Percentiles rank a stretch among this genome's conserved stretches.
Evolutionary conservation across 768 basidiomycete genomes (phyloP).

Genomic region (Amanita molliuscula): DNA sequence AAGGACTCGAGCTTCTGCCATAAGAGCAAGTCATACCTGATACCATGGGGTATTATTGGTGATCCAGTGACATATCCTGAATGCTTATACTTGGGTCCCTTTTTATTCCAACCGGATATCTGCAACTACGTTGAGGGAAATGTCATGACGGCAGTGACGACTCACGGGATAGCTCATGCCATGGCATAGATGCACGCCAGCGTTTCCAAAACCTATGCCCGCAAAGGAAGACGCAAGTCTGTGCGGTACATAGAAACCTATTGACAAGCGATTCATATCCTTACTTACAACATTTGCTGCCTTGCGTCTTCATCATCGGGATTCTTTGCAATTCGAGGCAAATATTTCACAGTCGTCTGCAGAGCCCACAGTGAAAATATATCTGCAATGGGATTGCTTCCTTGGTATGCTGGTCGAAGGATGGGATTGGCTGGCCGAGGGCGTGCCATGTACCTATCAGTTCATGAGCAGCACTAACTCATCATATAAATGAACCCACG

Average conservation of each 20-base stretch:
- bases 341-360: slow-evolving; percentile 76
- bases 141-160: neutral
- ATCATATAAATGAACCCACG: slow-evolving; percentile 35
- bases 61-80: slow-evolving; percentile 78
- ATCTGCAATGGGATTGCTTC: slow-evolving; percentile 89
- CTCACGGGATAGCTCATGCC: slow-evolving; percentile 74
- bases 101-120: slow-evolving; percentile 94
- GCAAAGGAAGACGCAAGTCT: slow-evolving; percentile 91
- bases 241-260: neutral
- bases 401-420: slow-evolving; percentile 86
- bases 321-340: slow-evolving; percentile 80
- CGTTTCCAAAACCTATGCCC: slow-evolving; percentile 92
- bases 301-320: slow-evolving; percentile 74
- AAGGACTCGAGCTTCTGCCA: neutral
- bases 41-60: slow-evolving; percentile 91
- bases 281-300: slow-evolving; percentile 77
- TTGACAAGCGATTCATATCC: neutral
- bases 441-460: slow-evolving; percentile 74
- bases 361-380: slow-evolving; percentile 95
- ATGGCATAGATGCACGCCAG: slow-evolving; percentile 85
- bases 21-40: slow-evolving; percentile 37
- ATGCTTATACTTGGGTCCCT: slow-evolving; percentile 85
- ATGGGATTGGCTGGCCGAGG: slow-evolving; percentile 84
- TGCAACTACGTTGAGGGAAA: slow-evolving; percentile 15
- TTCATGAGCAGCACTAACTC: neutral